These are phyloP conservation scores for Tritrichomonas foetus DNA, from an alignment of 208 protist genomes.

Conservation along the genomic window DNA sequence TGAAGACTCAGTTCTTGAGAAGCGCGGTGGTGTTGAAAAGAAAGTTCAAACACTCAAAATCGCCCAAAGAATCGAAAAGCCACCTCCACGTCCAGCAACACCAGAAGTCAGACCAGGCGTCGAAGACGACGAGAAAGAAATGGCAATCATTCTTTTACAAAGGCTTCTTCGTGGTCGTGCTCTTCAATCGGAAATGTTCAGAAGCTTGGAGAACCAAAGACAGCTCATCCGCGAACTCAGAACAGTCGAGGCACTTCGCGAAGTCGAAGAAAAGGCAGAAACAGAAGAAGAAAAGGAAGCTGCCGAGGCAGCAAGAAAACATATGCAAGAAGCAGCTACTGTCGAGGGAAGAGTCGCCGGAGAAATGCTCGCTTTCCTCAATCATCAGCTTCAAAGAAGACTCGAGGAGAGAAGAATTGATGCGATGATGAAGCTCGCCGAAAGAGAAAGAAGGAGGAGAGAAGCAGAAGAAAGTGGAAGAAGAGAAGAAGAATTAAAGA, in stretches of 20 bases:
- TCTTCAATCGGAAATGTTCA: slow-evolving; percentile 6
- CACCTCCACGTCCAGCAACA: slow-evolving; percentile 27
- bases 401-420: neutral
- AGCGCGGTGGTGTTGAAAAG: neutral
- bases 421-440: slow-evolving; percentile 24
- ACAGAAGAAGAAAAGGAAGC: neutral
- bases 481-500: slow-evolving; percentile 38
- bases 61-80: slow-evolving; percentile 13
- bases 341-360: neutral
- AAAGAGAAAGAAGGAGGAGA: slow-evolving; percentile 26
- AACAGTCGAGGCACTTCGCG: slow-evolving; percentile 16
- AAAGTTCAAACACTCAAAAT: slow-evolving; percentile 33
- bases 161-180: neutral
- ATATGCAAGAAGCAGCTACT: neutral
- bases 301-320: neutral
- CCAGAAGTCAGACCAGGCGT: neutral
- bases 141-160: slow-evolving; percentile 12
- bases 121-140: neutral
- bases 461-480: slow-evolving; percentile 33
- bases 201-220: neutral
- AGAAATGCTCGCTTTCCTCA: slow-evolving; percentile 18
- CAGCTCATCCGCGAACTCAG: neutral
- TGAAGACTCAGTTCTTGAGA: neutral
- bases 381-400: neutral
- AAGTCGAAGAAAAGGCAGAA: slow-evolving; percentile 1